Evolutionary conservation across 805 yeast genomes (phyloP), one percentile per base, ranked within the genome.

Genomic region (Grigorovia transvaalensis): DNA sequence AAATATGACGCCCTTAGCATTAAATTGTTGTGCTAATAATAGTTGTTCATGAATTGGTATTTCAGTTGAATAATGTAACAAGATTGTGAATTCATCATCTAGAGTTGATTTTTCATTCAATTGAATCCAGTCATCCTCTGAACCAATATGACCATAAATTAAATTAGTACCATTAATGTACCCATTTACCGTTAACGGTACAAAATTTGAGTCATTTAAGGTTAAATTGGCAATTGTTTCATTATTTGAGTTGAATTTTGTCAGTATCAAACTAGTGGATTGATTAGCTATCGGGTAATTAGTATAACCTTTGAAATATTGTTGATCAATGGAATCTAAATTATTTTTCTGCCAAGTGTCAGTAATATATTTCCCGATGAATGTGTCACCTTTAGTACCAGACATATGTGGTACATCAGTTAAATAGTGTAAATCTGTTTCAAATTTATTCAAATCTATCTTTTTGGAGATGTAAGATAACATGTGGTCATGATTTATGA

Each of bases 331-430:
- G 1, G 64, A 53, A 23, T 70, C 66, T 11, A 88, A 53, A 1
- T 85, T 84, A 53, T 78, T 77, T 47, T 78, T 75, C 29, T 67
- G 60, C 67, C 85, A 78, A 50, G 75, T 75, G 12, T 76, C 74
- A 54, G 78, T 74, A n/a, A 89, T 72, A 63, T 83, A 88, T 52
- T 76, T 71, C 1, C 87, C 82, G 35, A 88, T 67, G 0, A 87
- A 73, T 52, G 79, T 65, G 63, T 88, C 96, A 23, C 95, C 97
- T n/a, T 79, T 77, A 1, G 96, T 83, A 3, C 97, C 97, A 0
- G 96, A 81, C 51, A 81, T 65, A 63, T 88, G 96, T 1, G 95
- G 86, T 78, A 88, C 78, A 3, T 84, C 76, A 13, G 88, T 80
- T 40, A 88, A 62, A 59, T 85, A 86, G 58, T 85, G 84, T 51